A percentile compares a stretch with the other conserved stretches of the same genome.
Evolutionary conservation across 495 filamentous ascomycete genomes (phyloP).

Genomic region (Parathielavia hyrcaniae): DNA sequence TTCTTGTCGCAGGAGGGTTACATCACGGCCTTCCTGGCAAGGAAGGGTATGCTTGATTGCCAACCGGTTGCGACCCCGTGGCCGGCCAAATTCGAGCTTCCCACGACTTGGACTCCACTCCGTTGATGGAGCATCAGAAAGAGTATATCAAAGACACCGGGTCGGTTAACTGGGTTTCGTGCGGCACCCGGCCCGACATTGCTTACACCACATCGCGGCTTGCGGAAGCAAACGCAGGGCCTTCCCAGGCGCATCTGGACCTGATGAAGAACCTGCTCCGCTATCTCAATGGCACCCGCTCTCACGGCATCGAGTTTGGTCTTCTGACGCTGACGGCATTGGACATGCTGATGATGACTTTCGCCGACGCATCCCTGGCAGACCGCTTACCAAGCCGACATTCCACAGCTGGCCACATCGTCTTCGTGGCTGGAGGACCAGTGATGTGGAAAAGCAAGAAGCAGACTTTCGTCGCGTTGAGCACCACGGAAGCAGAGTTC

Average conservation of each 20-base stretch:
- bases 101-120: not conserved
- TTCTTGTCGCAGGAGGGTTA: constrained; percentile 3
- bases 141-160: not conserved
- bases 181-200: not conserved
- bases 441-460: constrained; percentile 3
- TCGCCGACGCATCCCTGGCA: not conserved
- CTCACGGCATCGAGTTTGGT: not conserved
- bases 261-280: not conserved
- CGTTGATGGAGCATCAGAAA: not conserved
- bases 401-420: not conserved
- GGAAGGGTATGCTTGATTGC: not conserved
- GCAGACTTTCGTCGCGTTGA: not conserved
- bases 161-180: not conserved
- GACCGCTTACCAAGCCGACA: not conserved
- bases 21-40: not conserved
- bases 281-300: not conserved
- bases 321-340: not conserved
- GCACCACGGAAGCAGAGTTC: not conserved
- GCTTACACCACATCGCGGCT: not conserved
- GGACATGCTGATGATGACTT: not conserved
- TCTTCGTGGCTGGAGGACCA: not conserved
- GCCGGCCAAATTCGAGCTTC: not conserved
- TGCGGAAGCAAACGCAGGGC: not conserved
- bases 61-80: not conserved
- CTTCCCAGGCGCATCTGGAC: not conserved